Conservation (phyloP, 495 filamentous ascomycete genomes). For the Tirmania nivea region DNA sequence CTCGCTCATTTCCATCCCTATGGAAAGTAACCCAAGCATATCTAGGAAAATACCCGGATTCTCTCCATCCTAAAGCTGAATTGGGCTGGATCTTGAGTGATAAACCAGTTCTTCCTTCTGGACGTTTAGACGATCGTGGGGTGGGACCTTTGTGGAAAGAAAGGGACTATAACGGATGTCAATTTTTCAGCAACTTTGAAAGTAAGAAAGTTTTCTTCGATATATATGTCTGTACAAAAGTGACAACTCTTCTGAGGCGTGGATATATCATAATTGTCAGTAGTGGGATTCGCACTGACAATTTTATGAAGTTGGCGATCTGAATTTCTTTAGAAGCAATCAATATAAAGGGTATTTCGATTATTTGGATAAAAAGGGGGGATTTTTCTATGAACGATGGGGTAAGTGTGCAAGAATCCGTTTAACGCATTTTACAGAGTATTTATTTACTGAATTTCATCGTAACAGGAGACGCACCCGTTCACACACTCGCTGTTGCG, state of each 20-base stretch:
- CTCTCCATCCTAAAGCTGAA: slow-evolving; percentile 30
- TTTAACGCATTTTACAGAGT: slow-evolving; percentile 30
- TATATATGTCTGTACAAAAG: too few relatives aligned
- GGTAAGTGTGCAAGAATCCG: slow-evolving; percentile 11
- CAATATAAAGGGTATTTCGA: slow-evolving; percentile 29
- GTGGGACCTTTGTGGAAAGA: background rate
- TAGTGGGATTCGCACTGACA: too few relatives aligned
- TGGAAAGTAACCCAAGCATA: slow-evolving; percentile 28
- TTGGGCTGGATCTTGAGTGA: slow-evolving; percentile 28
- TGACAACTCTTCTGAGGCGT: too few relatives aligned
- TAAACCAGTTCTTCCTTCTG: slow-evolving; percentile 1
- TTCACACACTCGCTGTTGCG: slow-evolving; percentile 33
- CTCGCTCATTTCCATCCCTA: slow-evolving; percentile 28
- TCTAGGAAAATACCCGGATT: slow-evolving; percentile 25
- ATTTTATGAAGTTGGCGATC: slow-evolving; percentile 30
- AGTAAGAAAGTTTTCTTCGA: slow-evolving; percentile 22
- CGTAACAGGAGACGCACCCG: slow-evolving; percentile 42
- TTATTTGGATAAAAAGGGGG: slow-evolving; percentile 27
- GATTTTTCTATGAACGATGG: slow-evolving; percentile 36
- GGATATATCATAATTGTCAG: too few relatives aligned
- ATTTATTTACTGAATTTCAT: slow-evolving; percentile 42
- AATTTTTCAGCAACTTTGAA: slow-evolving; percentile 42
- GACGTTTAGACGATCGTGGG: background rate
- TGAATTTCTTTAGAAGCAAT: slow-evolving; percentile 30
- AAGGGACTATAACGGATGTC: slow-evolving; percentile 29